Evolutionary conservation across 345 rosid species (phyloP).

Genomic region (Eucalyptus paniculata): DNA sequence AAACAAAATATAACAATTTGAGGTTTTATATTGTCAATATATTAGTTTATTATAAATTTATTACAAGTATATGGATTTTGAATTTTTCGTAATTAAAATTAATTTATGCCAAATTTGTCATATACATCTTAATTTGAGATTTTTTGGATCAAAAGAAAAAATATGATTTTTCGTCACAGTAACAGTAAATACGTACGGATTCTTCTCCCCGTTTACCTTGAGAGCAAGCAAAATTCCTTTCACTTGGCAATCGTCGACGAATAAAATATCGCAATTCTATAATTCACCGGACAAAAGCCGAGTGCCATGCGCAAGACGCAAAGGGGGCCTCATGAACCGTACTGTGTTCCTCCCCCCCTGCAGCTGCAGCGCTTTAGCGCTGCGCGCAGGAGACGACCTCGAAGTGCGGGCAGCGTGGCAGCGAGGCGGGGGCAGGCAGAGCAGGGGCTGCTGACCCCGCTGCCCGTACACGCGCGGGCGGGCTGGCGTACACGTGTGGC

Average conservation of each 20-base stretch:
- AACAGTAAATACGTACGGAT: neutral
- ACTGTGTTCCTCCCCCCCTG: neutral
- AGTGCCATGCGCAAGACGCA: neutral
- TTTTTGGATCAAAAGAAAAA: too few species aligned
- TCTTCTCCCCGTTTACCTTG: neutral
- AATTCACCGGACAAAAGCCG: neutral
- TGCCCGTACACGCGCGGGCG: neutral
- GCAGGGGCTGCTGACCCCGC: neutral
- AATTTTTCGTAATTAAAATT: too few species aligned
- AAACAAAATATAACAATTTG: too few species aligned
- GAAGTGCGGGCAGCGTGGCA: neutral
- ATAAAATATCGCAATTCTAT: neutral
- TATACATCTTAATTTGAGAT: too few species aligned
- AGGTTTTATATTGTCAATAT: too few species aligned
- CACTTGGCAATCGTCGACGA: neutral
- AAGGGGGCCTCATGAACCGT: neutral
- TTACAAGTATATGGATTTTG: too few species aligned
- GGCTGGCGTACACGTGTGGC: neutral
- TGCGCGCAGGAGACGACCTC: neutral
- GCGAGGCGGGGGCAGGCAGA: neutral
- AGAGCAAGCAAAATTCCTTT: neutral
- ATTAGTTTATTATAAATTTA: too few species aligned
- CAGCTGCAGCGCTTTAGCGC: neutral
- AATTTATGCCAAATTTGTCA: too few species aligned
- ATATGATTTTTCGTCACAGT: too few species aligned